Conservation (phyloP, 306 rosid genomes). For the Carpinus viminea region DNA sequence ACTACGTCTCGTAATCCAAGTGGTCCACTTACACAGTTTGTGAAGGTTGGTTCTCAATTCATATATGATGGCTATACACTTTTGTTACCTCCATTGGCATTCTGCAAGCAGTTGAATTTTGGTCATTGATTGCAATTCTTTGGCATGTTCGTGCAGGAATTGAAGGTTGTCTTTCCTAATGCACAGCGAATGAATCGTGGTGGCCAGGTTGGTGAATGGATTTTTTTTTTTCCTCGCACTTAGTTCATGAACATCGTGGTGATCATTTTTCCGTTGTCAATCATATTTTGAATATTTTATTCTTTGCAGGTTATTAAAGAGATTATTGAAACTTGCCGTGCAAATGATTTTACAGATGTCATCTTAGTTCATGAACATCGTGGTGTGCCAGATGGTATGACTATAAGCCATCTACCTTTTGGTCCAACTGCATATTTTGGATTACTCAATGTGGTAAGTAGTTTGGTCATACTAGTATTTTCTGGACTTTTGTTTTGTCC, state of each 20-base stretch:
- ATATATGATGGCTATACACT: background rate
- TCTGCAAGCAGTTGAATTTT: background rate
- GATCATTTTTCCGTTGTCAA: background rate
- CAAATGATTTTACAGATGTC: constrained; percentile 87
- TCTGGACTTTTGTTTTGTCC: constrained; percentile 13
- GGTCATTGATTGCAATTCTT: constrained; percentile 9
- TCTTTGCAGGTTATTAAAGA: constrained; percentile 80
- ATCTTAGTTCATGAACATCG: constrained; percentile 93
- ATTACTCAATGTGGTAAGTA: constrained; percentile 80
- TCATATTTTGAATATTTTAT: background rate
- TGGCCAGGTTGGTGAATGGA: constrained; percentile 67
- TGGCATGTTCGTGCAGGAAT: constrained; percentile 52
- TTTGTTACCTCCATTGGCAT: background rate
- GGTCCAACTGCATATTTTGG: constrained; percentile 98
- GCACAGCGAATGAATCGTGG: constrained; percentile 93
- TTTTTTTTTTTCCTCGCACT: background rate
- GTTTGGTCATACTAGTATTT: background rate
- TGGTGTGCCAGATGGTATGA: constrained; percentile 90
- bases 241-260: too few species aligned
- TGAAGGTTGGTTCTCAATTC: constrained; percentile 57
- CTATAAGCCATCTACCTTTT: constrained; percentile 78
- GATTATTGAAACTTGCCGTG: constrained; percentile 81
- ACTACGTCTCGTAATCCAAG: constrained; percentile 94
- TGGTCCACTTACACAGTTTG: constrained; percentile 85
- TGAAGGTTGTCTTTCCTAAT: constrained; percentile 85